phyloP scores from a whole-genome alignment of 306 rosid genomes.

The Argentina anserina region DNA sequence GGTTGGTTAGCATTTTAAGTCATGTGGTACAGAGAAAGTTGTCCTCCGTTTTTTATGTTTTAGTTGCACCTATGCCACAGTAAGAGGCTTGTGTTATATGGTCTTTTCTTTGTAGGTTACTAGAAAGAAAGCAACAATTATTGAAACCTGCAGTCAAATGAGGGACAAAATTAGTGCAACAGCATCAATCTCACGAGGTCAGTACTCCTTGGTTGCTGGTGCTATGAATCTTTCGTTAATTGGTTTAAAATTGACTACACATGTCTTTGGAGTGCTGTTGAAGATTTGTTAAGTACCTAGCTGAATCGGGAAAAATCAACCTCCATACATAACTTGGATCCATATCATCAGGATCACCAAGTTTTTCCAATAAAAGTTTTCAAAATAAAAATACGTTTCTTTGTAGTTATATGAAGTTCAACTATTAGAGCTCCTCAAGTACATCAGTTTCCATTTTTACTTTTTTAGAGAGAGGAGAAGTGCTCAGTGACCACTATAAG shows the following conservation, averaged over 20 bases:
- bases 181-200: slow-evolving; percentile 71
- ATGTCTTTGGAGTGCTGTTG: background rate
- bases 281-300: background rate
- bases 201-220: slow-evolving; percentile 8
- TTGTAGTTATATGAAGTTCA: background rate
- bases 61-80: background rate
- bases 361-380: background rate
- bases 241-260: background rate
- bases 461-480: slow-evolving; percentile 87
- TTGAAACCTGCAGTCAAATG: slow-evolving; percentile 63
- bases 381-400: background rate
- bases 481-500: slow-evolving; percentile 73
- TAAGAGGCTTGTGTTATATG: slow-evolving; percentile 11
- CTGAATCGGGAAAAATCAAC: background rate
- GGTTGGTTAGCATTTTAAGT: slow-evolving; percentile 13
- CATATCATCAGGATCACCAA: background rate
- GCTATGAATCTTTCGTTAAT: background rate
- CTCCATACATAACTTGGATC: background rate
- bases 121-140: slow-evolving; percentile 73
- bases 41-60: background rate
- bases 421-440: background rate
- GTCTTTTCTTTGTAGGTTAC: slow-evolving; percentile 58
- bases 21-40: slow-evolving; percentile 11
- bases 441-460: slow-evolving; percentile 16
- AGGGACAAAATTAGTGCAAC: slow-evolving; percentile 62